These are phyloP conservation scores for Eucalyptus marginata DNA, from an alignment of 345 rosid species.

Conservation along the genomic window DNA sequence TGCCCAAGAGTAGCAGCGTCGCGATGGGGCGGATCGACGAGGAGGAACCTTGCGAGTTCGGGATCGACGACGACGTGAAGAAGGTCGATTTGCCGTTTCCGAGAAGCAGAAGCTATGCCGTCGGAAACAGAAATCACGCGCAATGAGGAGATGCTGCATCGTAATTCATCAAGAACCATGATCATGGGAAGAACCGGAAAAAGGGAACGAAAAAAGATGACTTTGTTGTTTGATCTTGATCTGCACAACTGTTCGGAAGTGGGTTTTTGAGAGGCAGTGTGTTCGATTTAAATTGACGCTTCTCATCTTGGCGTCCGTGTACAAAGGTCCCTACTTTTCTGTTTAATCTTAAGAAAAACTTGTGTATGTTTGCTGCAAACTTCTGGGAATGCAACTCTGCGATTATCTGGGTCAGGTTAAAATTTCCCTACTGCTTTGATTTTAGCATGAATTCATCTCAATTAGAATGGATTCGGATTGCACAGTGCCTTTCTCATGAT, in stretches of 20 bases:
- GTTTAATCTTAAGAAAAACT: neutral
- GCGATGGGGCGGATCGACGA: slow-evolving; percentile 71
- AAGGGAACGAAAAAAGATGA: neutral
- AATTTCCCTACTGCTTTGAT: neutral
- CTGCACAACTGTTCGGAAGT: neutral
- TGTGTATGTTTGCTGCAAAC: neutral
- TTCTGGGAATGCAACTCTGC: neutral
- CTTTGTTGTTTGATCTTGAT: neutral
- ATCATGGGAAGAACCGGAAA: neutral
- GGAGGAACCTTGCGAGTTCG: slow-evolving; percentile 37
- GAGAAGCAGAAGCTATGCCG: slow-evolving; percentile 36
- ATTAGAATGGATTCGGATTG: neutral
- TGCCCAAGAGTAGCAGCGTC: slow-evolving; percentile 24
- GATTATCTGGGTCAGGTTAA: neutral
- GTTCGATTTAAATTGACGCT: neutral
- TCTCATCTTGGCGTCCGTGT: neutral
- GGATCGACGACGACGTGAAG: neutral
- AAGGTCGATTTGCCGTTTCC: neutral
- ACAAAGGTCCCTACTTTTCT: neutral
- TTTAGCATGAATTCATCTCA: neutral
- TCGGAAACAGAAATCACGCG: neutral
- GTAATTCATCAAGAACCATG: neutral
- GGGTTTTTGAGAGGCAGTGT: neutral
- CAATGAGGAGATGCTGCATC: neutral
- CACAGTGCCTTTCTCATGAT: neutral